A percentile compares a stretch with the other conserved stretches of the same genome.
phyloP scores from a whole-genome alignment of 306 rosid genomes.

The Albizia julibrissin region DNA sequence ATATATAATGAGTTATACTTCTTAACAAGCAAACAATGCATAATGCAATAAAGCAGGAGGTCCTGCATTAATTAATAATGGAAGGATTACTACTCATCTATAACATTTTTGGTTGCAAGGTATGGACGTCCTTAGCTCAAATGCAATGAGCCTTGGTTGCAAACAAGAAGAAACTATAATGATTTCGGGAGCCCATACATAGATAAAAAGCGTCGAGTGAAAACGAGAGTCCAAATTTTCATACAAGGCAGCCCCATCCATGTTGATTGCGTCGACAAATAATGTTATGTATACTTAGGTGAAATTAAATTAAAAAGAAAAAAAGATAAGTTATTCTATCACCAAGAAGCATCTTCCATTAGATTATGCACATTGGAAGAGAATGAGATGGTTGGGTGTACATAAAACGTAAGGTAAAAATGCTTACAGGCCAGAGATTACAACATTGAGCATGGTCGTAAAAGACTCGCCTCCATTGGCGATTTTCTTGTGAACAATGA shows the following conservation, averaged over 20 bases:
- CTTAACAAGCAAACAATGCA: not conserved
- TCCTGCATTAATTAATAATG: not conserved
- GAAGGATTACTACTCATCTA: not conserved
- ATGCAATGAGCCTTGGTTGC: not conserved
- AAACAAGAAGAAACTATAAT: not conserved
- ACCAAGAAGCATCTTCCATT: not conserved
- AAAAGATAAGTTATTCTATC: not conserved
- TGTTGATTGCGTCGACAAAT: not conserved
- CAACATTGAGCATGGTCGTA: conserved; percentile 98
- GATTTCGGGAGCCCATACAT: not conserved
- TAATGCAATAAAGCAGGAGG: not conserved
- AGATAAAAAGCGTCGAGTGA: not conserved
- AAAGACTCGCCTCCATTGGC: conserved; percentile 95
- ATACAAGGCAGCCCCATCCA: not conserved
- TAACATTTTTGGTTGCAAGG: not conserved
- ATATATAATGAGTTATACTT: not conserved
- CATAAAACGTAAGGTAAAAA: conserved; percentile 25
- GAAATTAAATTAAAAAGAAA: not conserved
- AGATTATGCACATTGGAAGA: not conserved
- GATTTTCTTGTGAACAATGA: conserved; percentile 85
- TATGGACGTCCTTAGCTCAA: not conserved
- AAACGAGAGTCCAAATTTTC: not conserved
- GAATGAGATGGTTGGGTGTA: not conserved
- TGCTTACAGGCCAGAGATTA: conserved; percentile 94
- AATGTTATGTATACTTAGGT: not conserved